Base-by-base conservation (phyloP, 192 early-diverging fungal species). In the Mortierella alpina region DNA sequence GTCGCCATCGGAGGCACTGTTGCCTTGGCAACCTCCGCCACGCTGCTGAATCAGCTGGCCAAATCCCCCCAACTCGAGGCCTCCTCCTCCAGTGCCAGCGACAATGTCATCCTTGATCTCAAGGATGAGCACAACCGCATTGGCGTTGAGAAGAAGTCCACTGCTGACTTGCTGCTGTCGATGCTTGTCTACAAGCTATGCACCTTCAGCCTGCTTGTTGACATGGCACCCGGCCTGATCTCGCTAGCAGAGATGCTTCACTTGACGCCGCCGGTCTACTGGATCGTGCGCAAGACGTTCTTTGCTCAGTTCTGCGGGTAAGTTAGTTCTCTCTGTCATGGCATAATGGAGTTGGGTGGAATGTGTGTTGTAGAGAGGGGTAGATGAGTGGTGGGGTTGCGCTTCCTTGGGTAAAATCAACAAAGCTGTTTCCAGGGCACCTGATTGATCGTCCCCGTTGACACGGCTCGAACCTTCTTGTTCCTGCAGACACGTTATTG, bases 301-400 rank as follows among this genome's bases (percentile, higher is more conserved):
- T 98, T 96, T 87, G 88, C 89, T 52, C 96, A 96, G 82, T 95
- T 95, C 83, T 94, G 93, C 66, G 93, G 94, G 84, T 93, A 87
- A 58, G 84, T 73, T 20, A 40, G 22, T 22, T 51, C 12, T 52
- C 51, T 53, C 46, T 15, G 22, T 4, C 22, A 18, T 42, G 39
- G 9, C 20, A n/a, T 31, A 40, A 13, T 52, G 9, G 17, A 45
- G 60, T 63, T 59, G 40, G 1, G 45, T 59, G 10, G 41, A 23
- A 23, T 11, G 8, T 45, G 31, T 59, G 31, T 56, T 6, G 7
- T 5, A 8, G 4, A 7, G 31, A n/a, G 39, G 56, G 0, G 18
- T 15, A 15, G 8, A 11, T 4, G 31, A 40, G 11, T 7, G 31
- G 7, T 9, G 56, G 10, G 56, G 31, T 13, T 39, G 31, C 9